These are phyloP conservation scores for Erysiphe pulchra DNA, from an alignment of 2,329 filamentous ascomycete genomes.

Conservation along the genomic window DNA sequence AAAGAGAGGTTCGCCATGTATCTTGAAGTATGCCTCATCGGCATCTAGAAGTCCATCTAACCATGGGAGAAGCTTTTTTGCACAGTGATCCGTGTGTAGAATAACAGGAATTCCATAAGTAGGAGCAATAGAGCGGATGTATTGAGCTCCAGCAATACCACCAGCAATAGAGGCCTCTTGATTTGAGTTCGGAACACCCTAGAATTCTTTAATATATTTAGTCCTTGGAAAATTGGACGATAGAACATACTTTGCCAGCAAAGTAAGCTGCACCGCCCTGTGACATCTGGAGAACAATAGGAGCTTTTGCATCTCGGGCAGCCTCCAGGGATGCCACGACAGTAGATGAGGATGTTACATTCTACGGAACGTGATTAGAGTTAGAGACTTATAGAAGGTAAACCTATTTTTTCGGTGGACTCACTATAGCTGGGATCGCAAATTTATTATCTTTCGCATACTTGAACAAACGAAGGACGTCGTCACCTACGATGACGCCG, in stretches of 20 bases:
- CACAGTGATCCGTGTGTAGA: constrained; percentile 94
- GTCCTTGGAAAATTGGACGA: neutral
- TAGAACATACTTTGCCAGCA: constrained; percentile 42
- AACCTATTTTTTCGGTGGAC: constrained; percentile 7
- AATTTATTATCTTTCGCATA: constrained; percentile 73
- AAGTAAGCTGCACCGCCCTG: constrained; percentile 89
- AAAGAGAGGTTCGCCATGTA: constrained; percentile 77
- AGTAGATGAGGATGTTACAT: constrained; percentile 82
- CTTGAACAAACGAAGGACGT: constrained; percentile 52
- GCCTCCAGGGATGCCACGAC: constrained; percentile 78
- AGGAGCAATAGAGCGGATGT: constrained; percentile 70
- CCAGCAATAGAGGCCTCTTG: constrained; percentile 78
- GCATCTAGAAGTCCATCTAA: constrained; percentile 86
- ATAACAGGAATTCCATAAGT: constrained; percentile 74
- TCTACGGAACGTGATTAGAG: constrained; percentile 18
- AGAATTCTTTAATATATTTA: constrained; percentile 3
- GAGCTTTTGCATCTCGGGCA: constrained; percentile 71
- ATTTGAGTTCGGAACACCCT: constrained; percentile 56
- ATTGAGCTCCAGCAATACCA: constrained; percentile 72
- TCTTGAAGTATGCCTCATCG: constrained; percentile 89
- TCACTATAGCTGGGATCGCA: constrained; percentile 59
- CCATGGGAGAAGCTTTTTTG: constrained; percentile 98
- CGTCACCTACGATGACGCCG: constrained; percentile 41
- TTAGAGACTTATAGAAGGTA: neutral
- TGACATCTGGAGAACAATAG: constrained; percentile 79